Evolutionary conservation across 192 early-diverging fungal species (phyloP), one percentile per base, ranked within the genome.

Genomic region (Diversispora epigaea): DNA sequence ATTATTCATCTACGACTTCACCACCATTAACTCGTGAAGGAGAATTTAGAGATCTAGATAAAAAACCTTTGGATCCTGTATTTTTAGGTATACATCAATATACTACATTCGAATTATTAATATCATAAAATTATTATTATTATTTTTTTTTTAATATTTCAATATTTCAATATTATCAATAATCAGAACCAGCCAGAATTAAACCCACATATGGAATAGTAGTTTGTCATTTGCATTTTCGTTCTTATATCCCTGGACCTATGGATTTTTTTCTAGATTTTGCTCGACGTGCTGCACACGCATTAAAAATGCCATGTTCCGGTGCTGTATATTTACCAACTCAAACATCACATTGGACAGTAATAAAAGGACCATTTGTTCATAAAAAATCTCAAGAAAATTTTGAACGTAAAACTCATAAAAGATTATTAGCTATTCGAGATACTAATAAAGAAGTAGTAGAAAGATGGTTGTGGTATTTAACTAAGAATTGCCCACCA

Each of bases 371-470:
- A 25, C 96, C 97, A 14, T 99, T 99, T 81, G 90, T 96, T 25
- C 91, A 98, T 86, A 97, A 95, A 78, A 96, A 97, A 82, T 87
- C 92, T 39, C 95, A 97, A 85, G 96, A 99, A 80, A 90, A 94
- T 15, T 99, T 99, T 87, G 96, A 98, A 84, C 87, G 93, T 62
- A 91, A 92, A 81, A 95, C 93, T 63, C 89, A 94, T 79, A 89
- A 91, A 82, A 87, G 95, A 32, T 75, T 91, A 40, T 77, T 99
- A 72, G 90, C 93, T 56, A 85, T 97, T 25, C 88, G 89, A 64
- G 94, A 97, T 76, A 82, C 91, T 22, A 84, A 93, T 65, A 85
- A 84, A 10, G 90, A 92, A 60, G 89, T 87, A 0, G 85, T 96
- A 21, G 82, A 91, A 62, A 85, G 85, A 76, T 95, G 90, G 91